Evolutionary conservation across 2,329 filamentous ascomycete genomes (phyloP), one percentile per base, ranked within the genome.

Genomic region (Ophiostoma ips): DNA sequence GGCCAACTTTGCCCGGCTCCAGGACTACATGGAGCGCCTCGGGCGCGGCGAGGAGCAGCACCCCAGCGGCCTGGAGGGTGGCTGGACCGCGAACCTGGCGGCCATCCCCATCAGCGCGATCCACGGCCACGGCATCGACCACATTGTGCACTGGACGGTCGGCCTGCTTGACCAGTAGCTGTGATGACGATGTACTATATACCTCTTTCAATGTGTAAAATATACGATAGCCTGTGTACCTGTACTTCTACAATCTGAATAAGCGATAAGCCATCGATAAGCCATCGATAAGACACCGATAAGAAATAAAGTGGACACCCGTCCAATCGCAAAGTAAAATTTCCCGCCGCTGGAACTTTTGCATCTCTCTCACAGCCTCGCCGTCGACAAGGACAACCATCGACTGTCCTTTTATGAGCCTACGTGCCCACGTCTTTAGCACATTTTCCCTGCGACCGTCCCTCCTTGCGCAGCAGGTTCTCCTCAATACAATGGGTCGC

Each of bases 51-150:
- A 68, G 18, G 72, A 75, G 52, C 69, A 73, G 28, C 90, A 95
- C 64, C 90, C 89, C 0, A 89, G 84, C 57, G 77, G 75, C 6
- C 68, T 79, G 28, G 67, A 72, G 49, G 67, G 66, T 3, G 71
- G 71, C 9, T 76, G 82, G 82, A 66, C 68, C 61, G 64, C 73
- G 65, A 66, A 81, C 70, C 74, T 85, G 31, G 71, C 76, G 19
- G 84, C 78, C 18, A 80, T 96, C 53, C 92, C 92, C 0, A 81
- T 96, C 45, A 94, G 89, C 63, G 92, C 90, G 45, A 94, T 95
- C 55, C 77, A 83, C 52, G 86, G 84, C 5, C 81, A 95, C 62
- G 89, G 90, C 3, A 81, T 94, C 9, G 79, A 87, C 49, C 71
- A 75, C 41, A 79, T 92, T 50, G 75, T 85, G 18, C 79, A 86